Percentiles rank a stretch among this genome's conserved stretches.
These are phyloP conservation scores for Mentha longifolia DNA, from an alignment of 257 asterid species.

Conservation along the genomic window DNA sequence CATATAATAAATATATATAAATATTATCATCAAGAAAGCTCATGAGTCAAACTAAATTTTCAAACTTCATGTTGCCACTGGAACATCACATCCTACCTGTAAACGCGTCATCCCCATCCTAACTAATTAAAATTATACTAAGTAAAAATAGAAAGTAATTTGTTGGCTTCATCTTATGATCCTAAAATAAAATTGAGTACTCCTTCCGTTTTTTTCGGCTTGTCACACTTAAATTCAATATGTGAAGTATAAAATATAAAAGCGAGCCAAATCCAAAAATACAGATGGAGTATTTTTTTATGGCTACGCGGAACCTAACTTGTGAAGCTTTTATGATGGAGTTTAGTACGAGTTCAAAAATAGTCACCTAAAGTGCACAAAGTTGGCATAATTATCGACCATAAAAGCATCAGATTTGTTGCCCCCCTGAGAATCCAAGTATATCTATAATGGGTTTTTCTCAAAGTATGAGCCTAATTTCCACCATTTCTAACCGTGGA, in stretches of 20 bases:
- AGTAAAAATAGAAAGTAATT: slow-evolving; percentile 24
- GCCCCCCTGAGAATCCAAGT: slow-evolving; percentile 23
- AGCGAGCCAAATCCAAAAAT: no score
- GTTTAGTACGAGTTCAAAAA: slow-evolving; percentile 31
- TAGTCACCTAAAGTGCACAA: slow-evolving; percentile 17
- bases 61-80: slow-evolving; percentile 6
- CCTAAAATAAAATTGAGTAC: neutral
- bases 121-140: neutral
- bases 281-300: no score
- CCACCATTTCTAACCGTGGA: slow-evolving; percentile 37
- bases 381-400: slow-evolving; percentile 37
- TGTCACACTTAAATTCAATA: no score
- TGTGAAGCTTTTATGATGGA: slow-evolving; percentile 12
- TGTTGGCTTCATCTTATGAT: slow-evolving; percentile 33
- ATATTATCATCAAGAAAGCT: no score
- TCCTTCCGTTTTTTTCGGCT: no score
- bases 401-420: slow-evolving; percentile 32
- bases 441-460: slow-evolving; percentile 37
- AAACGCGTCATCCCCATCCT: slow-evolving; percentile 16
- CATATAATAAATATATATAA: no score
- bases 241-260: no score
- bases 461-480: slow-evolving; percentile 37
- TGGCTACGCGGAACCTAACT: slow-evolving; percentile 20
- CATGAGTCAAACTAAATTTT: slow-evolving; percentile 18
- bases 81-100: slow-evolving; percentile 14